Conservation (phyloP, 805 yeast species). For the Candida taoyuanica region DNA sequence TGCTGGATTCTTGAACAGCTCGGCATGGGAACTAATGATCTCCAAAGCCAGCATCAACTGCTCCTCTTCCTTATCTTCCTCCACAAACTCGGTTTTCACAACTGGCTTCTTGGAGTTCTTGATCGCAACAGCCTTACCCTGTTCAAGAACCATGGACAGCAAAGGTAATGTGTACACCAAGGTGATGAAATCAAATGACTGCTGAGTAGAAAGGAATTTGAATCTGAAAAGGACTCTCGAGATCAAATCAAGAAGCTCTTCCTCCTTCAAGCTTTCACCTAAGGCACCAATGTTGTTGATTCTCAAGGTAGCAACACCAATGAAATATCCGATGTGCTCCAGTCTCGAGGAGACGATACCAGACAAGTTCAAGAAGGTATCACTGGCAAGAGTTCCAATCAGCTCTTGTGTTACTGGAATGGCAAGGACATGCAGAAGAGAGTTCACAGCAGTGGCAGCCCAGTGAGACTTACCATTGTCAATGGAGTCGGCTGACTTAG, state of each 20-base stretch:
- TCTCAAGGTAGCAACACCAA: conserved; percentile 72
- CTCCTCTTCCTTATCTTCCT: conserved; percentile 87
- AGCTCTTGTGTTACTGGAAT: conserved; percentile 31
- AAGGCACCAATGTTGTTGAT: conserved; percentile 42
- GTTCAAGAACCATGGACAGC: conserved; percentile 59
- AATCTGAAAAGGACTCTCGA: conserved; percentile 70
- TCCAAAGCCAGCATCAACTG: conserved; percentile 74
- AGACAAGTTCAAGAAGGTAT: conserved; percentile 53
- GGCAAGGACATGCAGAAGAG: conserved; percentile 42
- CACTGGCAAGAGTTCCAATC: conserved; percentile 40
- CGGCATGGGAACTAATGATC: conserved; percentile 64
- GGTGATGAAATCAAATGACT: conserved; percentile 62
- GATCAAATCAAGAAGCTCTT: conserved; percentile 48
- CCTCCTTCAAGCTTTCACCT: conserved; percentile 43
- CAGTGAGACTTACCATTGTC: conserved; percentile 65
- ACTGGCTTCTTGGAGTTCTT: conserved; percentile 48
- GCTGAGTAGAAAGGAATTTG: conserved; percentile 69
- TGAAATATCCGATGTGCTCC: conserved; percentile 43
- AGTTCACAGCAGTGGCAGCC: conserved; percentile 63
- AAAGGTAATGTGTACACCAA: conserved; percentile 75
- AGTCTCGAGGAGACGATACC: conserved; percentile 46
- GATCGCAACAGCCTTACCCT: conserved; percentile 54
- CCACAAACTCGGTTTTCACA: conserved; percentile 63
- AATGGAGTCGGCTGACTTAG: conserved; percentile 42
- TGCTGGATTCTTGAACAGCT: conserved; percentile 56